Evolutionary conservation across 164 flowering plant genomes (phyloP).

Genomic region (Vitis amurensis): DNA sequence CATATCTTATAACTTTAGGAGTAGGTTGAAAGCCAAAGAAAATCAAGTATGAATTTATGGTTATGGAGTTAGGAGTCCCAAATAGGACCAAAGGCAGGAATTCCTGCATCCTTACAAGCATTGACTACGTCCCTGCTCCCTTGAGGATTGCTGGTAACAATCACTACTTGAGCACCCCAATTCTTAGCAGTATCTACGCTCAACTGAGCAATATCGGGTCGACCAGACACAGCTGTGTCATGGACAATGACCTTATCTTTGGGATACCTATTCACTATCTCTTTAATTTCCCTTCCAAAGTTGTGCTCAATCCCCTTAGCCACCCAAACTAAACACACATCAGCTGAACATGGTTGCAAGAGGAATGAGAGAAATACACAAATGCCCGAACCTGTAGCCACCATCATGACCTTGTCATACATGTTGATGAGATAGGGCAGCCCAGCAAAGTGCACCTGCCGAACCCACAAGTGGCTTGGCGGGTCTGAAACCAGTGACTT

Average conservation of each 20-base stretch:
- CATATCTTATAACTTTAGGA: too few relatives aligned
- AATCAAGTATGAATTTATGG: too few relatives aligned
- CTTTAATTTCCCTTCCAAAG: constrained; percentile 53
- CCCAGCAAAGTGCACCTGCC: constrained; percentile 62
- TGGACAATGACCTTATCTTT: constrained; percentile 58
- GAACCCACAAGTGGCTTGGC: constrained; percentile 67
- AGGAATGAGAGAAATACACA: constrained; percentile 67
- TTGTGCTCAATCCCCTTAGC: constrained; percentile 58
- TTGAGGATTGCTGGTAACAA: too few relatives aligned
- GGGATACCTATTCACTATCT: constrained; percentile 45
- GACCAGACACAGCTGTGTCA: constrained; percentile 44
- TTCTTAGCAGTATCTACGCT: too few relatives aligned
- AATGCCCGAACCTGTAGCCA: constrained; percentile 75
- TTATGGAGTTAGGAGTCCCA: too few relatives aligned
- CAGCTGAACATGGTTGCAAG: constrained; percentile 47
- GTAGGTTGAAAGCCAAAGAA: too few relatives aligned
- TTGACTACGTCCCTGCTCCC: too few relatives aligned
- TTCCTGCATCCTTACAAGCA: too few relatives aligned
- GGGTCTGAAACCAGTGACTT: constrained; percentile 57
- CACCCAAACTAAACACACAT: constrained; percentile 63
- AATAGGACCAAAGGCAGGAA: too few relatives aligned
- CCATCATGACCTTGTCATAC: constrained; percentile 55
- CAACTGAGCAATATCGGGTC: too few relatives aligned
- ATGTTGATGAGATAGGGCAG: constrained; percentile 62
- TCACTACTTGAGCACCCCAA: too few relatives aligned